A percentile compares a stretch with the other conserved stretches of the same genome.
These are phyloP conservation scores for Phytophthora ohioensis DNA, from an alignment of 352 stramenopile genomes.

Conservation along the genomic window DNA sequence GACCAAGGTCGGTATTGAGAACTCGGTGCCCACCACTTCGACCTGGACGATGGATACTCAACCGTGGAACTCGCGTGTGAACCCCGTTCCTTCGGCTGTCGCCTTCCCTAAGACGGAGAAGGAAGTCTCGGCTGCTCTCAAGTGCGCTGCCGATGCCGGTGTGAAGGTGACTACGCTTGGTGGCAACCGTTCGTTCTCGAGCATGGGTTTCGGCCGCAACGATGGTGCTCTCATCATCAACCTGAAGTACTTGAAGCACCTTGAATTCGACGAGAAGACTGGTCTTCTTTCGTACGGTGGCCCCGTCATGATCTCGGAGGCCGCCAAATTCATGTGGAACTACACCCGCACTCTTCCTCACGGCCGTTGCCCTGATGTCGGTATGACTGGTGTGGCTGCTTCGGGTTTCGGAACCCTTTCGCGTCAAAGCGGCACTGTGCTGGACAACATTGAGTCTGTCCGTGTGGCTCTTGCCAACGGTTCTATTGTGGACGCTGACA, in stretches of 20 bases:
- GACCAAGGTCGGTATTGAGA: constrained; percentile 21
- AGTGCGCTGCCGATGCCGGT: constrained; percentile 29
- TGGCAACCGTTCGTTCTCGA: constrained; percentile 41
- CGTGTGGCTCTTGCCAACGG: constrained; percentile 35
- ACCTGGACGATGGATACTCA: constrained; percentile 33
- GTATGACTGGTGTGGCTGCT: constrained; percentile 35
- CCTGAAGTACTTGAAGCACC: constrained; percentile 30
- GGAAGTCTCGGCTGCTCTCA: constrained; percentile 27
- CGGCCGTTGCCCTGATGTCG: constrained; percentile 35
- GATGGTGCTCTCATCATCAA: constrained; percentile 39
- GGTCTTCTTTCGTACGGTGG: constrained; percentile 33
- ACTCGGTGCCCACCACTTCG: constrained; percentile 29
- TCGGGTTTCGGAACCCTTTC: constrained; percentile 37
- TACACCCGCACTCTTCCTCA: constrained; percentile 27
- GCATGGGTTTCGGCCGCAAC: constrained; percentile 37
- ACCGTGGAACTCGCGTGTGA: constrained; percentile 38
- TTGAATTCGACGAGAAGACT: constrained; percentile 28
- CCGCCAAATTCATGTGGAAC: constrained; percentile 30
- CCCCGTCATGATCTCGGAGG: constrained; percentile 41
- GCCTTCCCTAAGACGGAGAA: constrained; percentile 34
- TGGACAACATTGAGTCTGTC: constrained; percentile 34
- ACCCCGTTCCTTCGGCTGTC: constrained; percentile 25
- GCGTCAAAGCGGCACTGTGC: constrained; percentile 22
- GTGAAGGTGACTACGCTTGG: constrained; percentile 36
- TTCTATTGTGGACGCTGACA: constrained; percentile 31